Evolutionary conservation across 495 filamentous ascomycete genomes (phyloP).

Genomic region (Penicillium egyptiacum): DNA sequence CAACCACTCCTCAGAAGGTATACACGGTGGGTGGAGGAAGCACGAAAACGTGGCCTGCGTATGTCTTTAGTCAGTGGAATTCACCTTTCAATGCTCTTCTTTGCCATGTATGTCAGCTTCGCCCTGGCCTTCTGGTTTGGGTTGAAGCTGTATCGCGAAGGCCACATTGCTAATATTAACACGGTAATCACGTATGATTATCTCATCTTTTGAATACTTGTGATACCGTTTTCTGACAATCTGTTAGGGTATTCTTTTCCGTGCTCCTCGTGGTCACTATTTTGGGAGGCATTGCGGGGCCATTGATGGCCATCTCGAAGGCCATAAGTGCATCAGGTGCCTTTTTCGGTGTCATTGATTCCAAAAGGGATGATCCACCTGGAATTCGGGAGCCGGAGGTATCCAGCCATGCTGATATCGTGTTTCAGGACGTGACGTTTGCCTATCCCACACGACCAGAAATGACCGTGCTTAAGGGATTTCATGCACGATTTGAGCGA

Average conservation of each 20-base stretch:
- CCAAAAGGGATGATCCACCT: not conserved
- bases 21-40: constrained; percentile 54
- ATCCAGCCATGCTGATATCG: constrained; percentile 47
- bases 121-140: constrained; percentile 56
- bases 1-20: constrained; percentile 41
- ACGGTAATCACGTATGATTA: constrained; percentile 42
- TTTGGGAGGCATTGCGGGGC: constrained; percentile 34
- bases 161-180: constrained; percentile 40
- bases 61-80: constrained; percentile 28
- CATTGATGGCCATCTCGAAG: constrained; percentile 48
- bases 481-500: constrained; percentile 30
- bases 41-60: constrained; percentile 50
- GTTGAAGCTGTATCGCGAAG: constrained; percentile 38
- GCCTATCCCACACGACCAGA: constrained; percentile 55
- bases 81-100: constrained; percentile 37
- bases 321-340: constrained; percentile 46
- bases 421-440: constrained; percentile 59
- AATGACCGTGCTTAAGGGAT: constrained; percentile 38
- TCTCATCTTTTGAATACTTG: not conserved
- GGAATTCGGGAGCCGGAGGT: constrained; percentile 29
- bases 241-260: constrained; percentile 43
- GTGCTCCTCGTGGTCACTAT: constrained; percentile 33
- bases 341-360: constrained; percentile 51
- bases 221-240: not conserved
- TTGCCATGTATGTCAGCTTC: constrained; percentile 48